A percentile compares a stretch with the other conserved stretches of the same genome.
These are phyloP conservation scores for Gossypium schwendimanii DNA, from an alignment of 441 rosid genomes.

Conservation along the genomic window DNA sequence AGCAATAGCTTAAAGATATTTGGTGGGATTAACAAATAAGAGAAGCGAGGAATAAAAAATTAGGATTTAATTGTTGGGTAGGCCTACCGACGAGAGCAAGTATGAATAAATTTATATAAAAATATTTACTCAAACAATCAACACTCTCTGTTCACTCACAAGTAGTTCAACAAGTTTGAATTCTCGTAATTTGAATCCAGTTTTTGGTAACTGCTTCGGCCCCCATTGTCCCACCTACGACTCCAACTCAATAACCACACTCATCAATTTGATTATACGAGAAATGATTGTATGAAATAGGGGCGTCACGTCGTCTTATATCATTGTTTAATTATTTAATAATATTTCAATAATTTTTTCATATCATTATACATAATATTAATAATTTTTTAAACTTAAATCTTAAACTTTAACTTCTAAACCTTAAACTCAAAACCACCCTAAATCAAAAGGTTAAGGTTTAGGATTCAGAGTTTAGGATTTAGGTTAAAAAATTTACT, in stretches of 20 bases:
- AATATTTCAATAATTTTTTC: too few species aligned
- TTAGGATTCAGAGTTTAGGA: too few species aligned
- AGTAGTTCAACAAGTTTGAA: constrained; percentile 27
- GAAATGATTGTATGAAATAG: too few species aligned
- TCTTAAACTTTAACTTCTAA: accelerated
- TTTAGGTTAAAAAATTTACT: too few species aligned
- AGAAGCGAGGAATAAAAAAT: background rate
- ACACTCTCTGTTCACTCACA: background rate
- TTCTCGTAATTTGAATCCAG: constrained; percentile 9
- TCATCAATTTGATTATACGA: too few species aligned
- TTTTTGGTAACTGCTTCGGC: constrained; percentile 2
- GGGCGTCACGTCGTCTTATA: accelerated
- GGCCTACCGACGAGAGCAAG: constrained; percentile 4
- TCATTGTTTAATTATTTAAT: too few species aligned
- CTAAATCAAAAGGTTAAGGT: accelerated
- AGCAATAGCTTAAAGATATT: too few species aligned
- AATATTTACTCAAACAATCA: background rate
- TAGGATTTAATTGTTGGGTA: background rate
- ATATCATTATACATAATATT: too few species aligned
- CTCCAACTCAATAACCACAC: too few species aligned
- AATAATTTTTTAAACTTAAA: too few species aligned
- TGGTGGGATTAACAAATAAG: background rate
- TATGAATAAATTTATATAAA: background rate
- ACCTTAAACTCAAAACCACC: accelerated
- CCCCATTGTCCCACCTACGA: background rate